Conservation (phyloP, 176 grass and related monocot genomes). For the Pontederia crassipes region DNA sequence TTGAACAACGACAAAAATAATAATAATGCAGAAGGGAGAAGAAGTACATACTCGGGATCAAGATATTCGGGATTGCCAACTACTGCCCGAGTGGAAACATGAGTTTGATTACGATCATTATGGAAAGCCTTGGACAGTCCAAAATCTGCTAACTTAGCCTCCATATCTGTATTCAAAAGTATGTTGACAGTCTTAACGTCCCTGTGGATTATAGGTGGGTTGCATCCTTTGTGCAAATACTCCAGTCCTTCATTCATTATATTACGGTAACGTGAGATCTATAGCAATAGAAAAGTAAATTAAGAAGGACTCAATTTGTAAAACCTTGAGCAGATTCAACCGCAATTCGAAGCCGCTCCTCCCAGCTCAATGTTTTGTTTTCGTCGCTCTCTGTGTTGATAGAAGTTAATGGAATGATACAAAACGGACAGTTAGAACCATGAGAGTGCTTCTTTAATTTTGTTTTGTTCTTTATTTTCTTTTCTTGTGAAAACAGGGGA, state of each 20-base stretch:
- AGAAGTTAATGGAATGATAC: too few species aligned
- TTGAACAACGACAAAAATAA: too few species aligned
- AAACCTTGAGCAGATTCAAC: conserved; percentile 9
- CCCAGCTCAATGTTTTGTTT: not conserved
- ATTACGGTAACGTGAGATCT: not conserved
- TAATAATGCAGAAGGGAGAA: not conserved
- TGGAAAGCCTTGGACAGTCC: conserved; percentile 2
- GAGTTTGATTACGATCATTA: not conserved
- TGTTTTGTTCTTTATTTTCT: too few species aligned
- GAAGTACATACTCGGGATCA: conserved; percentile 1
- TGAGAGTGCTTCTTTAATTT: too few species aligned
- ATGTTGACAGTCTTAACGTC: conserved; percentile 8
- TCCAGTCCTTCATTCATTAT: not conserved
- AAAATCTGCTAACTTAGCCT: conserved; percentile 11
- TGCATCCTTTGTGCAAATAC: conserved; percentile 6
- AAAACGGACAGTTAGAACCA: too few species aligned
- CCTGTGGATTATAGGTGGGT: conserved; percentile 1
- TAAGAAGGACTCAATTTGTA: too few species aligned
- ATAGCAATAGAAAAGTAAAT: too few species aligned
- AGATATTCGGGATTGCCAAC: conserved; percentile 1
- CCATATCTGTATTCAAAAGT: not conserved
- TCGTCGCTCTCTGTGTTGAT: too few species aligned
- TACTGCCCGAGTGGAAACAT: not conserved
- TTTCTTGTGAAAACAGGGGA: too few species aligned
- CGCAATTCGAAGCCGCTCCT: not conserved